These are phyloP conservation scores for Dactylellina drechsleri DNA, from an alignment of 2,329 filamentous ascomycete genomes.

Conservation along the genomic window DNA sequence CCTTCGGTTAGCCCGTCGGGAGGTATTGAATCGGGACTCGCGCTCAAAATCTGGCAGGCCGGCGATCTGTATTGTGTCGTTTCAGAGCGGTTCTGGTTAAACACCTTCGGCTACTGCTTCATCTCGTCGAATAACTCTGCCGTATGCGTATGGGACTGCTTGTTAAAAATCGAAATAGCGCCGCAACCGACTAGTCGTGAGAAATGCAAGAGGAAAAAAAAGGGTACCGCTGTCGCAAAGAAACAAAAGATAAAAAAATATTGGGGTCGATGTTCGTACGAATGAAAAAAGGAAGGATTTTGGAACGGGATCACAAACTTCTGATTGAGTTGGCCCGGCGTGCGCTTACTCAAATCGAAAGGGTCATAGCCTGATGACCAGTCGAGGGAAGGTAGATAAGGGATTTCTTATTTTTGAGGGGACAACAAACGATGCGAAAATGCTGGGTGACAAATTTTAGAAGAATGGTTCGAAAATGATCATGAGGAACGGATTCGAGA, in stretches of 20 bases:
- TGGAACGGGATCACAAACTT: background rate
- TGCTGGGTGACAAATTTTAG: conserved; percentile 13
- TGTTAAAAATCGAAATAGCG: conserved; percentile 32
- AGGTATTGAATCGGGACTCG: conserved; percentile 42
- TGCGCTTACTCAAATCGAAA: conserved; percentile 9
- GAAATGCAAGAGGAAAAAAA: background rate
- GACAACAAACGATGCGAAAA: conserved; percentile 22
- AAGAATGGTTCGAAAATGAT: conserved; percentile 42
- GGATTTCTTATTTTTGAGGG: conserved; percentile 3
- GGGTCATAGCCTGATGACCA: conserved; percentile 33
- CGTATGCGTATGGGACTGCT: conserved; percentile 45
- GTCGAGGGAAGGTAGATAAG: conserved; percentile 27
- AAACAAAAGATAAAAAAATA: background rate
- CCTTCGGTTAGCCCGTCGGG: conserved; percentile 28
- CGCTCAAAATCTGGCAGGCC: conserved; percentile 42
- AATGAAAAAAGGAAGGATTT: conserved; percentile 4
- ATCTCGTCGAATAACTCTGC: conserved; percentile 53
- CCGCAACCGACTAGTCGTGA: conserved; percentile 7
- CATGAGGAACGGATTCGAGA: conserved; percentile 18
- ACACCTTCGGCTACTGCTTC: conserved; percentile 53
- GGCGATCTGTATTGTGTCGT: conserved; percentile 40
- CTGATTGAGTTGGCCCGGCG: background rate
- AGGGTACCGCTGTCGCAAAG: background rate
- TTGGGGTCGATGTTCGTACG: background rate
- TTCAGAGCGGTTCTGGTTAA: conserved; percentile 50